These are phyloP conservation scores for Zymoseptoria brevis DNA, from an alignment of 2,329 filamentous ascomycete genomes.

Conservation along the genomic window DNA sequence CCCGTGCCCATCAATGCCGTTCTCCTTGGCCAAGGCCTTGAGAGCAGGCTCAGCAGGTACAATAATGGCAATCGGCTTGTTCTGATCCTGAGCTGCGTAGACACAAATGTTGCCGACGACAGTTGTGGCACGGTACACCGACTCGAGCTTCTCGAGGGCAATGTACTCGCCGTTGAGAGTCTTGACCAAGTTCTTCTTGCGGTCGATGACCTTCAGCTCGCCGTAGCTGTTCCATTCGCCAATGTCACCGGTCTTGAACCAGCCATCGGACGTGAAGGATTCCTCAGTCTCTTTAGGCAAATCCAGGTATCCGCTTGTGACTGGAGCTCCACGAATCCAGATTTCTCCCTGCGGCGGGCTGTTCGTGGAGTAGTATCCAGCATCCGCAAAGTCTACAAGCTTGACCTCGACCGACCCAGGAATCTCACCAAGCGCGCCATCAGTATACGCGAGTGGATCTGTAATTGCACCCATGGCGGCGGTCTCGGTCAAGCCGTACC, in stretches of 20 bases:
- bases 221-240: constrained; percentile 77
- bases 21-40: constrained; percentile 47
- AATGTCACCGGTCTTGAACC: constrained; percentile 97
- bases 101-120: constrained; percentile 82
- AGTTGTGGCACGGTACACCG: constrained; percentile 73
- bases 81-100: constrained; percentile 66
- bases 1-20: constrained; percentile 54
- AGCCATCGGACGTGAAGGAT: constrained; percentile 72
- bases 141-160: constrained; percentile 89
- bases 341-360: constrained; percentile 85
- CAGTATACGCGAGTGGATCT: constrained; percentile 77
- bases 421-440: constrained; percentile 67
- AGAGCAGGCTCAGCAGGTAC: constrained; percentile 50
- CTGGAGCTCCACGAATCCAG: constrained; percentile 69
- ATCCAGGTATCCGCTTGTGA: constrained; percentile 72
- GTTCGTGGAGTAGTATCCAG: constrained; percentile 71
- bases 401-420: constrained; percentile 77
- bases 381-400: constrained; percentile 80
- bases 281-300: constrained; percentile 77
- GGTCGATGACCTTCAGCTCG: constrained; percentile 81
- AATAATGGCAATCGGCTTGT: constrained; percentile 77
- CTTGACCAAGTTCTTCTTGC: constrained; percentile 98
- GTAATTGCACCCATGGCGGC: constrained; percentile 62
- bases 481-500: constrained; percentile 96
- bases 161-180: constrained; percentile 94